phyloP scores from a whole-genome alignment of 345 rosid species.

The Sisymbrium irio region DNA sequence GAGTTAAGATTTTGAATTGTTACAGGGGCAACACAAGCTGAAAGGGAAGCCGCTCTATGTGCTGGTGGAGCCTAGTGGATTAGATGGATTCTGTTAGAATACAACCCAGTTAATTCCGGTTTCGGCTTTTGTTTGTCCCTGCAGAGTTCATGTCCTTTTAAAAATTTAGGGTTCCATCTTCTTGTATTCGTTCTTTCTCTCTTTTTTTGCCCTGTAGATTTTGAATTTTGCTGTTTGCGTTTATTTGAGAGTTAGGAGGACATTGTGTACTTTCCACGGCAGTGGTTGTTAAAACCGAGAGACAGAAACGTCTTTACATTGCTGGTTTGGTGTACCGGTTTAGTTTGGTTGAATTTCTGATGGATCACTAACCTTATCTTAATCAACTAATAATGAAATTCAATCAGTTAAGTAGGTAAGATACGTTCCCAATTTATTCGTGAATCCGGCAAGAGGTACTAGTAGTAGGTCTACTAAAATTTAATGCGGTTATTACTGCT shows the following conservation, averaged over 20 bases:
- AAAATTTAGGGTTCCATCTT: neutral
- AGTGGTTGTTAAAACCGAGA: constrained; percentile 17
- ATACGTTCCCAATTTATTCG: constrained; percentile 3
- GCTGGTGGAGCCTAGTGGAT: constrained; percentile 73
- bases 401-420: neutral
- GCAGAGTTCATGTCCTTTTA: neutral
- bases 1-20: neutral
- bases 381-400: neutral
- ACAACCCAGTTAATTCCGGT: constrained; percentile 19
- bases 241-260: constrained; percentile 16
- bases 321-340: constrained; percentile 7
- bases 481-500: constrained; percentile 28
- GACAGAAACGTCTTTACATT: neutral
- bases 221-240: constrained; percentile 12
- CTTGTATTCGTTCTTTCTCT: neutral
- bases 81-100: constrained; percentile 40
- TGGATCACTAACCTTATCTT: neutral
- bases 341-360: neutral
- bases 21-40: constrained; percentile 64
- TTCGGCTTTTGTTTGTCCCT: neutral
- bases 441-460: constrained; percentile 15
- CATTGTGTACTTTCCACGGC: constrained; percentile 15
- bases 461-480: constrained; percentile 18
- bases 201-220: neutral
- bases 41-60: constrained; percentile 68